A percentile compares a stretch with the other conserved stretches of the same genome.
Conservation (phyloP, 108 stramenopile genomes). For the Cyclostephanos invisitatus region DNA sequence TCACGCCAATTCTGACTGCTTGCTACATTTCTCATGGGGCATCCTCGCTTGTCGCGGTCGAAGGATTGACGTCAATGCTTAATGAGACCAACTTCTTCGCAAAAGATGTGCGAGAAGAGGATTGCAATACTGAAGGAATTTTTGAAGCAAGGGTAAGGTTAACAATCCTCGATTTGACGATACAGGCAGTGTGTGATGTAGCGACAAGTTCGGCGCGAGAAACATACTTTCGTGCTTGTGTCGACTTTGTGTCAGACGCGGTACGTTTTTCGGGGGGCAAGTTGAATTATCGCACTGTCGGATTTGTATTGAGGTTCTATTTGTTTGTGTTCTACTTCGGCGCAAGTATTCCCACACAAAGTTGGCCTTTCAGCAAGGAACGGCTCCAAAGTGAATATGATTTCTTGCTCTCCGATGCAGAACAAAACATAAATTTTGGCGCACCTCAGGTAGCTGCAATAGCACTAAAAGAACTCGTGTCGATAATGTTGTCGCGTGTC, state of each 20-base stretch:
- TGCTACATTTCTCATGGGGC: slow-evolving; percentile 90
- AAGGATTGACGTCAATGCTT: slow-evolving; percentile 70
- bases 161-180: slow-evolving; percentile 75
- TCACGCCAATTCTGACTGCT: slow-evolving; percentile 83
- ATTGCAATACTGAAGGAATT: slow-evolving; percentile 14
- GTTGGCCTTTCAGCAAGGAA: slow-evolving; percentile 42
- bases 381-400: slow-evolving; percentile 30
- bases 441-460: slow-evolving; percentile 78
- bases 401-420: slow-evolving; percentile 25
- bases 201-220: slow-evolving; percentile 76
- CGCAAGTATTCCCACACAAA: slow-evolving; percentile 59
- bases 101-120: slow-evolving; percentile 57
- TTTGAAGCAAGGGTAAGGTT: slow-evolving; percentile 45
- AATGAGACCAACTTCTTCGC: slow-evolving; percentile 72
- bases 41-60: slow-evolving; percentile 76
- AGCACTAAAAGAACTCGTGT: slow-evolving; percentile 69
- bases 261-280: slow-evolving; percentile 66
- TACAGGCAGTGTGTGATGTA: slow-evolving; percentile 87
- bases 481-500: slow-evolving; percentile 41
- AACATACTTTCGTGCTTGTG: slow-evolving; percentile 66
- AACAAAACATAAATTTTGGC: slow-evolving; percentile 36
- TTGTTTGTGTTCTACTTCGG: slow-evolving; percentile 87
- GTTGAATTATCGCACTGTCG: slow-evolving; percentile 74
- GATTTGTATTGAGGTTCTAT: slow-evolving; percentile 78
- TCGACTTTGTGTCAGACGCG: slow-evolving; percentile 80